phyloP scores from a whole-genome alignment of 2,329 filamentous ascomycete genomes.

The Clarireedia hainanense region DNA sequence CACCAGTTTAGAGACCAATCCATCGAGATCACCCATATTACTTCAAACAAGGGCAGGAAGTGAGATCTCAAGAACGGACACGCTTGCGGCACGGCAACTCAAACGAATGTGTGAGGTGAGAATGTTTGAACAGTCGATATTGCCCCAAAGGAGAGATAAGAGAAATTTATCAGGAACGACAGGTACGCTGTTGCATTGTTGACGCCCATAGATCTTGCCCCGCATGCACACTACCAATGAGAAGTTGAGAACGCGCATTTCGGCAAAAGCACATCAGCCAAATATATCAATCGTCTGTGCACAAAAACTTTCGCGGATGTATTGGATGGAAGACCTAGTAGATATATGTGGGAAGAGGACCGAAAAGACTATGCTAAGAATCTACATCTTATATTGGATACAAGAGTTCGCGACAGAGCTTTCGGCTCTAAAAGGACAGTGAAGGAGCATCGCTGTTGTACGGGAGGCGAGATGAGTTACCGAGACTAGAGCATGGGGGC shows the following conservation, averaged over 20 bases:
- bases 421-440: too few species aligned
- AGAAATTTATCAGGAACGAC: neutral
- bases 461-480: too few species aligned
- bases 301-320: neutral
- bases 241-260: neutral
- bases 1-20: slow-evolving; percentile 37
- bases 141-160: neutral
- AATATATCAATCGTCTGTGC: neutral
- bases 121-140: neutral
- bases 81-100: too few species aligned
- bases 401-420: too few species aligned
- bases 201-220: neutral
- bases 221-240: neutral
- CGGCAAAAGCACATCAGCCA: neutral
- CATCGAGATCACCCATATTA: slow-evolving; percentile 36
- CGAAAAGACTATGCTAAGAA: too few species aligned
- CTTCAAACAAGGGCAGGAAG: neutral
- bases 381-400: too few species aligned
- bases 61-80: neutral
- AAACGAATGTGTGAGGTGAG: neutral
- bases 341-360: too few species aligned
- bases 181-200: neutral
- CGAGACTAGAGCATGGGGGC: too few species aligned
- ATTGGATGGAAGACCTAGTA: neutral
- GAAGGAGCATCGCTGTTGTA: too few species aligned